phyloP scores from a whole-genome alignment of 2,329 filamentous ascomycete species.

The Zymoseptoria tritici region DNA sequence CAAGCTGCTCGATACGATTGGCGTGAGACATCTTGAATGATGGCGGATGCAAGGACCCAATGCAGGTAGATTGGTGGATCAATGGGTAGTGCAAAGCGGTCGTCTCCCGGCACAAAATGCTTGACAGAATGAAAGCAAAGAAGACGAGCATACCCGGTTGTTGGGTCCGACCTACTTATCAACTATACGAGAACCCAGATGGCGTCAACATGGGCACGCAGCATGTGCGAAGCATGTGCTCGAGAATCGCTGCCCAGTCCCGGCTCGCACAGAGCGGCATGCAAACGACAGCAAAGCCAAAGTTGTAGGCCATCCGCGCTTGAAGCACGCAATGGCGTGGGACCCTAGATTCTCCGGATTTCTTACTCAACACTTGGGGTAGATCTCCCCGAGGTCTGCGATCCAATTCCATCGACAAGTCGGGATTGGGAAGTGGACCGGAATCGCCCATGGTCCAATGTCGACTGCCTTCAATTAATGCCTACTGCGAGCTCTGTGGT shows the following conservation, averaged over 20 bases:
- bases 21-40: slow-evolving; percentile 16
- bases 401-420: neutral
- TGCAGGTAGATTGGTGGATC: neutral
- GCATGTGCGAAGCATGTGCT: neutral
- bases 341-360: neutral
- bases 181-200: neutral
- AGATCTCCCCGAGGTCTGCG: neutral
- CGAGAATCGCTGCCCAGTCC: neutral
- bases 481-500: neutral
- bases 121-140: too few species aligned
- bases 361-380: neutral
- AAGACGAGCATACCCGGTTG: neutral
- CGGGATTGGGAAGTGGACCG: neutral
- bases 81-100: neutral
- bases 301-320: neutral
- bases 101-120: too few species aligned
- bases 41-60: neutral
- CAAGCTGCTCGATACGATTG: slow-evolving; percentile 24
- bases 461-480: neutral
- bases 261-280: neutral
- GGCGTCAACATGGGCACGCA: neutral
- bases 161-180: neutral
- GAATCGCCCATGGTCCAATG: neutral
- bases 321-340: neutral
- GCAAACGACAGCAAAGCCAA: neutral